phyloP scores from a whole-genome alignment of 352 stramenopile genomes.

The Lagenidium sp. region DNA sequence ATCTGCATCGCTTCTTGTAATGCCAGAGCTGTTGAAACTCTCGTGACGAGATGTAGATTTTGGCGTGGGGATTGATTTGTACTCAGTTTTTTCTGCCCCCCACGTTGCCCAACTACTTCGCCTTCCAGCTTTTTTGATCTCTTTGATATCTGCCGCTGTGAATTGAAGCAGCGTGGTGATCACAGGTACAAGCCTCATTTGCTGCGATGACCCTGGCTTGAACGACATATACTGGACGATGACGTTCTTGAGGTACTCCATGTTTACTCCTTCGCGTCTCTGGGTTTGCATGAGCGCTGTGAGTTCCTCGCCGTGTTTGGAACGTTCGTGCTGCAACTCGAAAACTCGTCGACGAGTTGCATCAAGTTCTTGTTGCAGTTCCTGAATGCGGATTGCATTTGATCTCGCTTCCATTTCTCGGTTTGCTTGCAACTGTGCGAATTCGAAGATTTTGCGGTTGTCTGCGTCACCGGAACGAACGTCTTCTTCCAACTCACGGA shows the following conservation, averaged over 20 bases:
- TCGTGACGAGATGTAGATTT: too few relatives aligned
- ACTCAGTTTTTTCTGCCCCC: constrained; percentile 39
- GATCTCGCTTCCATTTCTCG: constrained; percentile 57
- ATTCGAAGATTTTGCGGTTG: constrained; percentile 84
- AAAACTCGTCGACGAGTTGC: constrained; percentile 36
- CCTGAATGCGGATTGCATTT: constrained; percentile 44
- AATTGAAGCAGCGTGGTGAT: constrained; percentile 84
- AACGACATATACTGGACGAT: constrained; percentile 89
- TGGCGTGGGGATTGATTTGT: constrained; percentile 52
- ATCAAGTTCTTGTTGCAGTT: constrained; percentile 33
- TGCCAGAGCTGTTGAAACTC: too few relatives aligned
- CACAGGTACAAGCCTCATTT: constrained; percentile 65
- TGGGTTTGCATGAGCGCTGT: constrained; percentile 71
- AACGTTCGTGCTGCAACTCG: constrained; percentile 46
- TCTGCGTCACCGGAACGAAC: constrained; percentile 75
- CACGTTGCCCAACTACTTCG: constrained; percentile 72
- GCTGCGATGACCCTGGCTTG: constrained; percentile 70
- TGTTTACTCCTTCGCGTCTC: constrained; percentile 79
- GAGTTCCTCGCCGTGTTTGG: constrained; percentile 54
- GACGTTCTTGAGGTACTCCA: constrained; percentile 89
- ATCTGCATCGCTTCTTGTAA: too few relatives aligned
- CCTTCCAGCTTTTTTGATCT: constrained; percentile 56
- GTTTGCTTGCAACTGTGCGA: constrained; percentile 78
- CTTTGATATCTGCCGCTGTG: constrained; percentile 55
- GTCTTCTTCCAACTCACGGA: constrained; percentile 74